Evolutionary conservation across 108 stramenopile genomes (phyloP).

Genomic region (Cyclotella cryptica): DNA sequence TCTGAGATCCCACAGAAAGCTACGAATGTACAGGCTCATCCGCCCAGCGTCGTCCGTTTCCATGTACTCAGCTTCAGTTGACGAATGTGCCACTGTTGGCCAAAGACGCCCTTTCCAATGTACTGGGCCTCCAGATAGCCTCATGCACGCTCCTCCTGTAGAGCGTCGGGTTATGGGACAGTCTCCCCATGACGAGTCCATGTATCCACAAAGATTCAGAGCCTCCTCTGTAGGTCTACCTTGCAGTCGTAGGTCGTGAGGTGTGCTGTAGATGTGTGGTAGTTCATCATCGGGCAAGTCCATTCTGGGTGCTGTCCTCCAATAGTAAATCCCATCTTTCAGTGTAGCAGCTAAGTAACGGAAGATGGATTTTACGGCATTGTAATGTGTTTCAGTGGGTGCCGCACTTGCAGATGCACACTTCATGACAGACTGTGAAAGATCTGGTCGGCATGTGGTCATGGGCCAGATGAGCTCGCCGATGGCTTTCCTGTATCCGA

Average conservation of each 20-base stretch:
- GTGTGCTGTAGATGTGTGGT: background rate
- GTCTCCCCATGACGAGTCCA: too few relatives aligned
- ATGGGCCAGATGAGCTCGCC: slow-evolving; percentile 9
- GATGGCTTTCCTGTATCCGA: background rate
- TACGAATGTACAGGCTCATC: too few relatives aligned
- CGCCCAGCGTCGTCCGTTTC: too few relatives aligned
- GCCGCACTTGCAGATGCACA: background rate
- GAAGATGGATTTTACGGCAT: background rate
- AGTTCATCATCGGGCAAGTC: too few relatives aligned
- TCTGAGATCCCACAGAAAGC: too few relatives aligned
- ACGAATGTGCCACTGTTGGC: background rate
- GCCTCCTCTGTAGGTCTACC: background rate
- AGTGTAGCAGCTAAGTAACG: background rate
- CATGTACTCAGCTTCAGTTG: background rate
- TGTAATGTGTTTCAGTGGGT: background rate
- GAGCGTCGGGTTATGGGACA: too few relatives aligned
- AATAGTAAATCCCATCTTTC: too few relatives aligned
- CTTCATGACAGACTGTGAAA: background rate
- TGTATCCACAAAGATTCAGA: too few relatives aligned
- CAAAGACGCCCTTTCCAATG: background rate
- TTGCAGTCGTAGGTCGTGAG: background rate
- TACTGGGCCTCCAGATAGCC: too few relatives aligned
- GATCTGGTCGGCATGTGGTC: slow-evolving; percentile 5
- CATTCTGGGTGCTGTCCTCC: too few relatives aligned
- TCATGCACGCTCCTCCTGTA: too few relatives aligned